Evolutionary conservation across 371 early-diverging fungal species (phyloP), one percentile per base, ranked within the genome.

Genomic region (Mucor saturninus): DNA sequence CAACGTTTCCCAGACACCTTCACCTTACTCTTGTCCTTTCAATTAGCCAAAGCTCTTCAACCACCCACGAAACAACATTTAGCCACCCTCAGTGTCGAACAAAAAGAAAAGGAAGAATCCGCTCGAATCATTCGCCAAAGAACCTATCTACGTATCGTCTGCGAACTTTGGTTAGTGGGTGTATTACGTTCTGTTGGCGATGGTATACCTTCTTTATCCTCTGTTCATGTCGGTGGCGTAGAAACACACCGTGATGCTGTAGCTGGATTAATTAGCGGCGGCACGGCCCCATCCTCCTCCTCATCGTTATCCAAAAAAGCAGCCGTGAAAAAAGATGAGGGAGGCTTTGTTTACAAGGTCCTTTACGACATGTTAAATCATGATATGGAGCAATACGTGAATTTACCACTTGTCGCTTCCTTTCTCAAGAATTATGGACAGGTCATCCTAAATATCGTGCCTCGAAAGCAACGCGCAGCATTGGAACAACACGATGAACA

Each of bases 1-100:
- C 91, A 91, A 68, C 86, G 98, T 8, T 97, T 95, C 76, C 88
- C 92, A 0, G 88, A 86, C 40, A 83, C 86, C 7, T 97, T 97
- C 64, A 88, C 92, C 0, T 75, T 83, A 1, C 69, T 87, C 37
- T 73, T 97, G 42, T 83, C 89, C 0, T 75, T 83, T 28, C 79
- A 79, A 9, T 56, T 95, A 14, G 71, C 82, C 4, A 90, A 88
- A 65, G 64, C 57, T 0, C 73, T 92, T 15, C 68, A 76, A 31
- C 77, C 81, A 26, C 81, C 87, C 4, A 70, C 71, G 11, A 74
- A 83, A 53, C 78, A 86, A 52, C 79, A 87, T 14, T 76, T 89
- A 9, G 76, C 80, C 31, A 72, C 83, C 32, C 59, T 91, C 40
- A 77, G 85, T 10, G 74, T 86, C 2, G 95, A 94, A 54, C 95